Evolutionary conservation across 2,329 filamentous ascomycete genomes (phyloP).

Genomic region (Remersonia thermophila): DNA sequence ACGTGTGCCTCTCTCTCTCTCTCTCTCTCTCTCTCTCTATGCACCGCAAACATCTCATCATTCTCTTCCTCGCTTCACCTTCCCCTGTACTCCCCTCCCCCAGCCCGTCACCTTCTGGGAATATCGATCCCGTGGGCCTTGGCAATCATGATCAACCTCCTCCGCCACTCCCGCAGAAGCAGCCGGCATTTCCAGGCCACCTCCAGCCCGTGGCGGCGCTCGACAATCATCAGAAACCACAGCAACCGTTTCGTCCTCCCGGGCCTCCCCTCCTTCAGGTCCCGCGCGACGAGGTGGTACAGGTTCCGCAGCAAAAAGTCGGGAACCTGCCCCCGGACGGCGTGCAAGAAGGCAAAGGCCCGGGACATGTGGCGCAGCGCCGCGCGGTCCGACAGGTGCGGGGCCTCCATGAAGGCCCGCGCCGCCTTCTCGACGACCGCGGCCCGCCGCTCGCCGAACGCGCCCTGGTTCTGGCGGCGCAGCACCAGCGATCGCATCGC

Average conservation of each 20-base stretch:
- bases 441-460: constrained; percentile 7
- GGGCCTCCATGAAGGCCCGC: constrained; percentile 10
- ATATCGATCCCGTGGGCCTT: too few relatives aligned
- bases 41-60: too few relatives aligned
- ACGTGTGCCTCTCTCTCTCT: too few relatives aligned
- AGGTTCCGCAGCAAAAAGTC: constrained; percentile 19
- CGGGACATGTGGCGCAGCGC: constrained; percentile 22
- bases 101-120: too few relatives aligned
- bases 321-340: constrained; percentile 16
- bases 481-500: too few relatives aligned
- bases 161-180: constrained; percentile 18
- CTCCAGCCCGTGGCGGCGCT: constrained; percentile 17
- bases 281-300: constrained; percentile 24
- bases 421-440: constrained; percentile 15
- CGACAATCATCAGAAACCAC: constrained; percentile 25
- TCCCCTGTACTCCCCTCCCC: too few relatives aligned
- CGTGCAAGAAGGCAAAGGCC: constrained; percentile 21
- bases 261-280: constrained; percentile 22
- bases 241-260: constrained; percentile 25
- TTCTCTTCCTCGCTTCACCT: too few relatives aligned
- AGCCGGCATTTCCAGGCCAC: constrained; percentile 13
- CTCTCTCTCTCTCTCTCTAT: too few relatives aligned
- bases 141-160: constrained; percentile 2
- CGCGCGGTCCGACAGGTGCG: constrained; percentile 14
- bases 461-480: constrained; percentile 5